Evolutionary conservation across 116 monocot species (phyloP).

Genomic region (Cymodocea nodosa): DNA sequence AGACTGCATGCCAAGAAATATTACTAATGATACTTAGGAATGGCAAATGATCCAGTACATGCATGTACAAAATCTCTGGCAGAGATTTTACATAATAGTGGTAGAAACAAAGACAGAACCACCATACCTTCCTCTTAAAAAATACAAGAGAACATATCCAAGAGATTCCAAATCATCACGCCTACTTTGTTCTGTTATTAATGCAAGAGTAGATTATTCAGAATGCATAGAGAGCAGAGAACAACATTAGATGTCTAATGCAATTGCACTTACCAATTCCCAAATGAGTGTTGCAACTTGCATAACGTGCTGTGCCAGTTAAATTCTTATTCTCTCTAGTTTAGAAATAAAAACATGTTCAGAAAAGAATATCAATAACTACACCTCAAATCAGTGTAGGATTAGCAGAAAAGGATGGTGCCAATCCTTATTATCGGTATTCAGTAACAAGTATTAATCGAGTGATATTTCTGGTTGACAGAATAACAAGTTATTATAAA

Average conservation of each 20-base stretch:
- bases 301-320: slow-evolving; percentile 97
- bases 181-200: slow-evolving; percentile 77
- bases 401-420: too few species aligned
- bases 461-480: too few species aligned
- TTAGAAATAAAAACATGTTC: neutral
- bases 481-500: too few species aligned
- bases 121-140: slow-evolving; percentile 84
- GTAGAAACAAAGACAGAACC: neutral
- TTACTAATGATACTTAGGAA: slow-evolving; percentile 3
- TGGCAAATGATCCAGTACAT: neutral
- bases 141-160: slow-evolving; percentile 94
- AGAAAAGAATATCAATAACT: too few species aligned
- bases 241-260: neutral
- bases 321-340: slow-evolving; percentile 87
- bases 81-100: neutral
- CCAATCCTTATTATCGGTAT: too few species aligned
- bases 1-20: slow-evolving; percentile 43
- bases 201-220: slow-evolving; percentile 3
- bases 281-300: slow-evolving; percentile 98
- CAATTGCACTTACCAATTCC: slow-evolving; percentile 60
- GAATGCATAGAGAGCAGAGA: neutral
- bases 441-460: too few species aligned
- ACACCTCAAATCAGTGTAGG: too few species aligned
- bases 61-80: neutral
- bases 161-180: slow-evolving; percentile 99